phyloP scores from a whole-genome alignment of 2,329 filamentous ascomycete species.

The Dendrostoma leiphaemia region DNA sequence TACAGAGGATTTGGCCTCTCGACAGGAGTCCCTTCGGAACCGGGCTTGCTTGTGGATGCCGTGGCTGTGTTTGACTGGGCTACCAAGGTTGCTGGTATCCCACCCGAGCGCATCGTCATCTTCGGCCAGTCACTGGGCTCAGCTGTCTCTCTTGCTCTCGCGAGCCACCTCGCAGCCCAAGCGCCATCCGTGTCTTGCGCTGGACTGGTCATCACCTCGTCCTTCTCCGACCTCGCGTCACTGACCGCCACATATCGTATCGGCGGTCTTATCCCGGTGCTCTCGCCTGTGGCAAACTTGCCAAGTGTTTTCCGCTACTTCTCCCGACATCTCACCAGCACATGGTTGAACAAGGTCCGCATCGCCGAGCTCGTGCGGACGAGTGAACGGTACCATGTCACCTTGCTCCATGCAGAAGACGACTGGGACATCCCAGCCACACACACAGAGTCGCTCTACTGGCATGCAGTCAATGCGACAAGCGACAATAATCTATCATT shows the following conservation, averaged over 20 bases:
- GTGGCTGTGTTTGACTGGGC: conserved; percentile 53
- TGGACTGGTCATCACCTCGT: conserved; percentile 54
- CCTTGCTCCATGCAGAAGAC: conserved; percentile 49
- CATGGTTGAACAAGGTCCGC: conserved; percentile 50
- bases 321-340: conserved; percentile 44
- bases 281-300: conserved; percentile 49
- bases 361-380: conserved; percentile 31
- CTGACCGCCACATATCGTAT: conserved; percentile 57
- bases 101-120: conserved; percentile 53
- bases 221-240: conserved; percentile 53
- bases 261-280: conserved; percentile 51
- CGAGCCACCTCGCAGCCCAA: conserved; percentile 28
- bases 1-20: conserved; percentile 60
- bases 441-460: conserved; percentile 50
- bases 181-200: conserved; percentile 44
- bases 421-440: conserved; percentile 49
- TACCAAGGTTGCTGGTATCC: conserved; percentile 47
- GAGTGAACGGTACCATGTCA: conserved; percentile 1
- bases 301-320: conserved; percentile 45
- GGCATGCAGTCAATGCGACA: conserved; percentile 54
- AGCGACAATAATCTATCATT: conserved; percentile 32
- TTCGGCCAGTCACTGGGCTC: conserved; percentile 61
- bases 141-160: conserved; percentile 33
- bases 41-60: conserved; percentile 53
- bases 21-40: conserved; percentile 52